Base-by-base conservation (phyloP, 2,329 filamentous ascomycete species). In the Huntiella abstrusa region DNA sequence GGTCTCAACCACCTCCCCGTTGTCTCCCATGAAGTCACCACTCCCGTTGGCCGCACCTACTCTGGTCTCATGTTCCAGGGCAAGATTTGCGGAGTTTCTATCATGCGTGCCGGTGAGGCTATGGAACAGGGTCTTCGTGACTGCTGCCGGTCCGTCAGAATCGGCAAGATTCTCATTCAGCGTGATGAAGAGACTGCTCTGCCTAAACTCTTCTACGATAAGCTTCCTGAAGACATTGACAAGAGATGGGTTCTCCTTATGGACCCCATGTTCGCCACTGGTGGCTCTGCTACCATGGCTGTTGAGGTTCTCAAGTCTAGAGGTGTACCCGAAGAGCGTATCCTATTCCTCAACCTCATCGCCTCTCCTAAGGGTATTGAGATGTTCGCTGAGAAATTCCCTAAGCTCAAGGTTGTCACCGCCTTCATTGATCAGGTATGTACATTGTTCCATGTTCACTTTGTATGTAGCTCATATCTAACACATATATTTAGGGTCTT, bases 201-300 rank as follows among this genome's bases (percentile, higher is more conserved):
- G 66, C 91, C 91, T 10, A 91, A 86, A 61, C 71, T 98, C 8
- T 98, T 96, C 63, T 98, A 96, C 63, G 88, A 96, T 57, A 98
- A 98, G 67, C 72, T 98, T 34, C 91, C 91, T 5, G 80, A 85
- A 58, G 91, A 98, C 59, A 95, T 98, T 60, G 75, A 82, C 17
- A 74, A 88, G 46, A 71, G 91, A 60, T 98, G 91, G 87, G 88
- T 95, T 33, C 67, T 98, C 50, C 68, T 98, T 39, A 66, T 98
- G 40, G 91, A 98, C 59, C 91, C 91, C n/a, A 98, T 98, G 91
- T 87, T 98, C 64, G 91, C 91, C 49, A 98, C 91, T 54, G 87
- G 88, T 54, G 91, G 91, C 41, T 95, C 87, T 49, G 91, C 91
- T 45, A 91, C 86, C 48, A 93, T 98, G 83, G 91, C 91, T 28